Evolutionary conservation across 169 alveolate species (phyloP), one percentile per base, ranked within the genome.

Genomic region (Plasmodium cynomolgi): DNA sequence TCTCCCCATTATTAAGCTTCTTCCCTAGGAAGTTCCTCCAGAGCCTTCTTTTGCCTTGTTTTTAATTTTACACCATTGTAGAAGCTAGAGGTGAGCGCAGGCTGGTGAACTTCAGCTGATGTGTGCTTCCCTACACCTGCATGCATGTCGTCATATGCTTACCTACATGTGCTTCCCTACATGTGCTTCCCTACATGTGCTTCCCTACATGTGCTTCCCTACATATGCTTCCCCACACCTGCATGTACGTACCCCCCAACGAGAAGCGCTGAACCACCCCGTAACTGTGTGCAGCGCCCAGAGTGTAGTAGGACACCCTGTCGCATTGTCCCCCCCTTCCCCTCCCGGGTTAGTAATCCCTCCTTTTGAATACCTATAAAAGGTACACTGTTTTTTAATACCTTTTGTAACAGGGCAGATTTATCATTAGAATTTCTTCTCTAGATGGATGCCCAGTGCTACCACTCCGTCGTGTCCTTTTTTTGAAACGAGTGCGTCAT

Each of bases 141-240:
- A 77, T 77, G 56, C n/a, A n/a, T n/a, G n/a, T n/a, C n/a, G n/a
- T n/a, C n/a, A n/a, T n/a, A n/a, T 75, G 47, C 83, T 8, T 73
- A 73, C 82, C 17, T 15, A 73, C 82, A 73, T 29, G 82, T 29
- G 82, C n/a, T n/a, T n/a, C n/a, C n/a, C n/a, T n/a, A n/a, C n/a
- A n/a, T n/a, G n/a, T n/a, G n/a, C n/a, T n/a, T n/a, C n/a, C n/a
- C n/a, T n/a, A n/a, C n/a, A n/a, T n/a, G n/a, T n/a, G n/a, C n/a
- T n/a, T n/a, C n/a, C 37, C 13, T 0, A 74, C 37, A 29, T 4
- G 50, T 3, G 41, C 1, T 1, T 4, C 0, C 9, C 50, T 73
- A 17, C 37, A 73, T 23, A 73, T 23, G 23, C 82, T 3, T 26
- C 13, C 37, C 33, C 8, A 74, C 54, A 74, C 15, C 8, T 23